These are phyloP conservation scores for Kwoniella sp. DNA, from an alignment of 768 basidiomycete species.

Conservation along the genomic window DNA sequence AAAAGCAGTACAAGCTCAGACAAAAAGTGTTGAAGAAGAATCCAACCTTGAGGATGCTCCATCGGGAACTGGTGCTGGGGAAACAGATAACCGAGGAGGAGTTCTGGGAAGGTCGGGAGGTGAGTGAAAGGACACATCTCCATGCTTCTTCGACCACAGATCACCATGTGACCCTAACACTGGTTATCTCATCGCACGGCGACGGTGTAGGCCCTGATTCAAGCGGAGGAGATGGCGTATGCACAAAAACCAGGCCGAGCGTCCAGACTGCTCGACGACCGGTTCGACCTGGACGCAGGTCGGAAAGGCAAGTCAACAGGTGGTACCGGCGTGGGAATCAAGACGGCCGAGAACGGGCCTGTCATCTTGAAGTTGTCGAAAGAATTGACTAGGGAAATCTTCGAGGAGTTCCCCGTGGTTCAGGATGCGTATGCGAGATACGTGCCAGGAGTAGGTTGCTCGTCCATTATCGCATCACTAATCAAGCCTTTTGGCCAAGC, in stretches of 20 bases:
- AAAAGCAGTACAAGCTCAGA: constrained; percentile 24
- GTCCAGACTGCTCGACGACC: constrained; percentile 55
- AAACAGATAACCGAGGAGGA: constrained; percentile 78
- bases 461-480: neutral
- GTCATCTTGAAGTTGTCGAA: constrained; percentile 46
- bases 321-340: constrained; percentile 57
- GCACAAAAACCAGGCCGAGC: constrained; percentile 53
- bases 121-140: constrained; percentile 58
- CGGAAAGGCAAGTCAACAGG: constrained; percentile 75
- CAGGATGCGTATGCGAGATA: constrained; percentile 89
- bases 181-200: neutral
- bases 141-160: neutral
- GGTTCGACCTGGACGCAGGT: constrained; percentile 70
- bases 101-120: constrained; percentile 97
- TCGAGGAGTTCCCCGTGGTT: constrained; percentile 96
- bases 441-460: constrained; percentile 69
- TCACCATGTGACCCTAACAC: neutral
- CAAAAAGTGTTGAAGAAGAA: constrained; percentile 69
- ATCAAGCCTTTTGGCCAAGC: no score
- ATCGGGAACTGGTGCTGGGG: constrained; percentile 79
- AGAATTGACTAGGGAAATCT: constrained; percentile 88
- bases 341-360: constrained; percentile 75
- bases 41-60: constrained; percentile 75
- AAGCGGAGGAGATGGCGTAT: constrained; percentile 49
- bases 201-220: constrained; percentile 45